These are phyloP conservation scores for Vigna radiata DNA, from an alignment of 306 rosid species.

Conservation along the genomic window DNA sequence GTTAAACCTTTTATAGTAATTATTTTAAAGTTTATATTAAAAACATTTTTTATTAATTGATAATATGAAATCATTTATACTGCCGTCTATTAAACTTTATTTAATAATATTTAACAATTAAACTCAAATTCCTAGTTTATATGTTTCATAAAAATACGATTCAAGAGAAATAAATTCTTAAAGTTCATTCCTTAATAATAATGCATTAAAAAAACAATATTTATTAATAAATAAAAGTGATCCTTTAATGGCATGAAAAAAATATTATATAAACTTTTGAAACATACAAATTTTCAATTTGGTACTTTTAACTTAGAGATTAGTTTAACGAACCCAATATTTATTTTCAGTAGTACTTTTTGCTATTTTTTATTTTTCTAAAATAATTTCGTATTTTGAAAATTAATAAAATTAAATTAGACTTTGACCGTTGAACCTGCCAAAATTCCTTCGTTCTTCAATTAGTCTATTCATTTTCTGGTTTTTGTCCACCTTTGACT, in stretches of 20 bases:
- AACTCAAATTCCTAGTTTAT: not conserved
- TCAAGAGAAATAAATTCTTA: not conserved
- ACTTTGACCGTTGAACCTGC: slow-evolving; percentile 11
- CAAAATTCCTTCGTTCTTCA: not conserved
- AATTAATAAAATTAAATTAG: not conserved
- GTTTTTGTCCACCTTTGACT: slow-evolving; percentile 27
- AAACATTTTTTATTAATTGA: not conserved
- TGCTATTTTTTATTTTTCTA: not conserved
- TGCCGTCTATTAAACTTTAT: not conserved
- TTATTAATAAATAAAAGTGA: not conserved
- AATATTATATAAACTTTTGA: not conserved
- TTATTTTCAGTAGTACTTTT: not conserved
- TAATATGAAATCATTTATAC: not conserved
- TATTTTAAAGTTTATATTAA: not conserved
- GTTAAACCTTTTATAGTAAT: no score
- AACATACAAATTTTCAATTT: not conserved
- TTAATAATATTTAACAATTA: not conserved
- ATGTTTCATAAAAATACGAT: not conserved
- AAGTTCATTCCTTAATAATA: not conserved
- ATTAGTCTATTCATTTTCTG: not conserved
- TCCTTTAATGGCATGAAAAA: not conserved
- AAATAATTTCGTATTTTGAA: not conserved
- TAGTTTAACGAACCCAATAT: not conserved
- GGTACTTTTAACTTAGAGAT: not conserved
- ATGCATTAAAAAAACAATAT: not conserved